Base-by-base conservation (phyloP, 768 basidiomycete genomes). In the Podaxis mareebaensis region DNA sequence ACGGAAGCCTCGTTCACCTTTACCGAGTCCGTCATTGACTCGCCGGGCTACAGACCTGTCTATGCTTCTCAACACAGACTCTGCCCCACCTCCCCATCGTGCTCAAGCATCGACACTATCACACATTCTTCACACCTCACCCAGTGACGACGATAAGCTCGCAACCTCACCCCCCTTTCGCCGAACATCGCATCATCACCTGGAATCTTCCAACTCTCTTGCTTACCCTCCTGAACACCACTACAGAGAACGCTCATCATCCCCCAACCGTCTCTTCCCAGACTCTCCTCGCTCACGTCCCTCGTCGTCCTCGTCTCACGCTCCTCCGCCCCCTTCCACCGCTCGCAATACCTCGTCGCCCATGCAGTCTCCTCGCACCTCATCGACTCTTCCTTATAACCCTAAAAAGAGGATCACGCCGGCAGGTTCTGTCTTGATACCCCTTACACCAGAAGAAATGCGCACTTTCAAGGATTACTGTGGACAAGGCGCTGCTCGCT, bases 41-140 rank as follows among this genome's bases (percentile, higher is more conserved):
- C 82, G 88, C 62, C 81, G 91, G 26, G 89, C 90, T 8, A 93
- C 91, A 30, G 87, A 89, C 76, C 82, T 93, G n/a, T 83, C 91
- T 44, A 85, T 88, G 48, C 81, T 93, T 26, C 86, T 92, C 74
- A 92, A 92, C 77, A 81, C 83, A 65, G 83, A 83, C 65, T 74
- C 82, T n/a, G 74, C 67, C 63, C 65, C 46, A 33, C 28, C 48
- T 38, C 55, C 54, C 46, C 55, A 60, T 57, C 63, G 58, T n/a
- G 46, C 74, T 77, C 44, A 44, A 48, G 72, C 83, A 44, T 84
- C 85, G 39, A 79, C 79, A 51, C 68, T 77, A 42, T 73, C 80
- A n/a, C 80, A 80, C 61, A 76, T 82, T 66, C 68, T 79, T 52
- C 71, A 73, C 65, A 73, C 68, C 63, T 17, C 40, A 42, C 58